phyloP scores from a whole-genome alignment of 1,139 yeast genomes.

The Tardiomyces digboiensis region DNA sequence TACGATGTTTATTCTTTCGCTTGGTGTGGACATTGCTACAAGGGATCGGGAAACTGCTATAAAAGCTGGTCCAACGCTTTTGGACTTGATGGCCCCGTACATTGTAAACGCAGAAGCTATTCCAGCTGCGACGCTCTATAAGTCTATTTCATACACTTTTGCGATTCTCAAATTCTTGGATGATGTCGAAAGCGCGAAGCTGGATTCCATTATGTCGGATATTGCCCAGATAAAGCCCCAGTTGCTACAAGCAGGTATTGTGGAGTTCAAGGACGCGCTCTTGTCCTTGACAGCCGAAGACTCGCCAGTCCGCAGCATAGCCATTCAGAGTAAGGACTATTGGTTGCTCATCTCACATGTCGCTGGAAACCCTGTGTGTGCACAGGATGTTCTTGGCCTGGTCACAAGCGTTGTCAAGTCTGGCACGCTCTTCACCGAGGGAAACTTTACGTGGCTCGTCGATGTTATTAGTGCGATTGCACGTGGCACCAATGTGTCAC shows the following conservation, averaged over 20 bases:
- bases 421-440: conserved; percentile 2
- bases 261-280: not conserved
- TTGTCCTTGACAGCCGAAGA: not conserved
- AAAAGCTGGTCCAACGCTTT: not conserved
- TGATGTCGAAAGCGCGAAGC: not conserved
- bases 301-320: not conserved
- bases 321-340: not conserved
- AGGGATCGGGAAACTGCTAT: not conserved
- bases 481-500: not conserved
- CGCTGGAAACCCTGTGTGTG: not conserved
- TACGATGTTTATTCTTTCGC: not conserved
- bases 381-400: not conserved
- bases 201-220: not conserved
- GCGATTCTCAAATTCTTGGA: not conserved
- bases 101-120: not conserved
- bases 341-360: not conserved
- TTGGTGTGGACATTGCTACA: not conserved
- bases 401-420: not conserved
- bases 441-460: not conserved
- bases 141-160: not conserved
- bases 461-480: conserved; percentile 1
- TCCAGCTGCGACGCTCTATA: not conserved
- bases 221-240: not conserved
- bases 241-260: not conserved
- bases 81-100: not conserved